phyloP scores from a whole-genome alignment of 306 rosid species.

The Casuarina cunninghamiana region DNA sequence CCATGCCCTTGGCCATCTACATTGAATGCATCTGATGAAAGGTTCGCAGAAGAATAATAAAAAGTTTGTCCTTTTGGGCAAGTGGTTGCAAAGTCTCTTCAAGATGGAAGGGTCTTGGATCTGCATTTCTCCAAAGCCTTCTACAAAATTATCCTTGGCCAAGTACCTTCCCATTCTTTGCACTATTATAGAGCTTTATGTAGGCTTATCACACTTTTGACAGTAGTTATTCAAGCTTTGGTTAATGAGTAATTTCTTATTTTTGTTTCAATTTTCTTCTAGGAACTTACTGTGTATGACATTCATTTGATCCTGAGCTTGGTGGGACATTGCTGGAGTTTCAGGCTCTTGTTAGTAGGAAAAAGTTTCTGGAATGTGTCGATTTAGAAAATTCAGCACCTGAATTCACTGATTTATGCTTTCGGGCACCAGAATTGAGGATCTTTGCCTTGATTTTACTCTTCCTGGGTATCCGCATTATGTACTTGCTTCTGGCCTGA shows the following conservation, averaged over 20 bases:
- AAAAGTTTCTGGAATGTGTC: constrained; percentile 44
- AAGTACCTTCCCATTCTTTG: constrained; percentile 50
- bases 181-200: constrained; percentile 21
- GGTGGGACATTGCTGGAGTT: constrained; percentile 80
- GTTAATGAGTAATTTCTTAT: constrained; percentile 18
- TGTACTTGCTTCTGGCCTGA: constrained; percentile 57
- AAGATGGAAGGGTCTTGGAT: constrained; percentile 95
- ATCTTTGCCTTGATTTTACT: constrained; percentile 92
- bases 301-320: constrained; percentile 83
- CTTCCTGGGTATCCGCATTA: constrained; percentile 93
- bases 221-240: constrained; percentile 19
- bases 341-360: constrained; percentile 68
- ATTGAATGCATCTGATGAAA: constrained; percentile 45
- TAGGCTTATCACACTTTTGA: constrained; percentile 23
- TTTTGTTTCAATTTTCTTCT: constrained; percentile 12
- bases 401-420: constrained; percentile 38
- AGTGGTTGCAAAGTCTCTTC: constrained; percentile 88
- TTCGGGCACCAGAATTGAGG: constrained; percentile 70
- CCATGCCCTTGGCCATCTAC: constrained; percentile 81
- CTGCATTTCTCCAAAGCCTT: constrained; percentile 85
- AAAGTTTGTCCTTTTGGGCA: constrained; percentile 78
- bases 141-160: constrained; percentile 84
- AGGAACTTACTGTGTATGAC: constrained; percentile 86
- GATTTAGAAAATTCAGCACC: constrained; percentile 38
- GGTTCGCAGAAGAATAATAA: constrained; percentile 57